Evolutionary conservation across 2,329 filamentous ascomycete species (phyloP).

Genomic region (Nemania diffusa): DNA sequence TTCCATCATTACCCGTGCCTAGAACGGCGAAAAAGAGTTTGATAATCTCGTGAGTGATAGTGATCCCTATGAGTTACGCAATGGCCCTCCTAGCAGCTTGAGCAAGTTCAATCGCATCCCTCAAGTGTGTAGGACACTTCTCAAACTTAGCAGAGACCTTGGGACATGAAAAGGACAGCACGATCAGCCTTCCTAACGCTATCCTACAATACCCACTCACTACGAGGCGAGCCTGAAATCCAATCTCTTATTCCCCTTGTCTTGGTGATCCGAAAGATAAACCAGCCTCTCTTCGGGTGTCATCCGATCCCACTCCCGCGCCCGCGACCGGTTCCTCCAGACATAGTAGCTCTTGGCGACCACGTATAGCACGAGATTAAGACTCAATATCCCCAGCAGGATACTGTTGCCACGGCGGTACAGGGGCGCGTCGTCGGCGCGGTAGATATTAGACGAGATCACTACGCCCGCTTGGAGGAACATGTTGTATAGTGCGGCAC

Average conservation of each 20-base stretch:
- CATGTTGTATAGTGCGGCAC: conserved; percentile 67
- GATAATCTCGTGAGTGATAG: no score
- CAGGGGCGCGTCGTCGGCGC: conserved; percentile 62
- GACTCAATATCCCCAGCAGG: conserved; percentile 60
- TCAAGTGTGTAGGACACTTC: no score
- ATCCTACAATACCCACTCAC: not conserved
- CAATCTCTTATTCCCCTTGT: conserved; percentile 57
- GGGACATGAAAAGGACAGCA: not conserved
- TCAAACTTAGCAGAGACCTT: not conserved
- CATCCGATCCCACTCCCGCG: conserved; percentile 59
- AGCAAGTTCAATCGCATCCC: not conserved
- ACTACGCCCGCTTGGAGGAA: conserved; percentile 52
- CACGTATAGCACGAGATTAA: conserved; percentile 62
- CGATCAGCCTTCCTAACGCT: not conserved
- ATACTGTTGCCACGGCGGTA: conserved; percentile 66
- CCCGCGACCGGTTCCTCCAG: conserved; percentile 57
- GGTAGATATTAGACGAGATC: conserved; percentile 58
- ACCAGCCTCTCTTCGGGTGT: conserved; percentile 57
- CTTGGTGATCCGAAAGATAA: conserved; percentile 58
- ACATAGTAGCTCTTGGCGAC: conserved; percentile 64
- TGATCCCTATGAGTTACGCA: no score
- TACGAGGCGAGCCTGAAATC: conserved; percentile 55
- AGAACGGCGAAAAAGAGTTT: not conserved
- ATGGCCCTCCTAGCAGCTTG: no score
- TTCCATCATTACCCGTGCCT: not conserved